A percentile compares a stretch with the other conserved stretches of the same genome.
phyloP scores from a whole-genome alignment of 257 asterid genomes.

The Solanum paucissectum region DNA sequence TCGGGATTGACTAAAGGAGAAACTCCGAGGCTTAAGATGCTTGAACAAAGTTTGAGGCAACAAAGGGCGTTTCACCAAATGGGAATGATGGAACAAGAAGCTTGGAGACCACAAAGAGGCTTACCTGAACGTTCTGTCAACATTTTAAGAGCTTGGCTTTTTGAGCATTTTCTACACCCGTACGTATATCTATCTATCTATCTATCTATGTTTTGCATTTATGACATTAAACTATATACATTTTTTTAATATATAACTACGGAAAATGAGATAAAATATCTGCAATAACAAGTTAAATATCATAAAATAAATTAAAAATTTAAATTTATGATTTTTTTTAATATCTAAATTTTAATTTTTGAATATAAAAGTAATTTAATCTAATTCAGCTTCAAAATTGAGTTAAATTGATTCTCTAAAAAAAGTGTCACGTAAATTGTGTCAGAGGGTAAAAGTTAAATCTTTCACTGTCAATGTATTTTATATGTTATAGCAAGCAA shows the following conservation, averaged over 20 bases:
- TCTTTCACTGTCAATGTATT: too few relatives aligned
- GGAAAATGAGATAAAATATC: too few relatives aligned
- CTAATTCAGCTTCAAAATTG: too few relatives aligned
- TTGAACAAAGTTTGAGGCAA: conserved; percentile 79
- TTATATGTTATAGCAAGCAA: too few relatives aligned
- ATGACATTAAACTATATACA: neutral
- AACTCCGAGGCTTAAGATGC: conserved; percentile 73
- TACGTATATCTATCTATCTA: conserved; percentile 25
- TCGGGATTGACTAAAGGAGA: conserved; percentile 90
- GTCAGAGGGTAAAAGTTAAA: too few relatives aligned
- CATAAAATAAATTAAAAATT: too few relatives aligned
- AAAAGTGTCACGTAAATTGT: too few relatives aligned
- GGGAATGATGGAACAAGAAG: conserved; percentile 98
- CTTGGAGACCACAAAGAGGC: conserved; percentile 96
- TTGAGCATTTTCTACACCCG: conserved; percentile 98
- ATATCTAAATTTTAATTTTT: too few relatives aligned
- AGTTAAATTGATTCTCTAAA: too few relatives aligned
- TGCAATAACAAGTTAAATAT: neutral
- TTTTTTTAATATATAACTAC: neutral
- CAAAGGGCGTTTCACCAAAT: conserved; percentile 85
- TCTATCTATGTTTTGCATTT: neutral
- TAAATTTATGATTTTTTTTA: too few relatives aligned
- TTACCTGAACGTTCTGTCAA: conserved; percentile 95
- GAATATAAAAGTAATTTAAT: too few relatives aligned
- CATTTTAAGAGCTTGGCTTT: conserved; percentile 93